These are phyloP conservation scores for Zasmidium cellare DNA, from an alignment of 2,329 filamentous ascomycete genomes.

Conservation along the genomic window DNA sequence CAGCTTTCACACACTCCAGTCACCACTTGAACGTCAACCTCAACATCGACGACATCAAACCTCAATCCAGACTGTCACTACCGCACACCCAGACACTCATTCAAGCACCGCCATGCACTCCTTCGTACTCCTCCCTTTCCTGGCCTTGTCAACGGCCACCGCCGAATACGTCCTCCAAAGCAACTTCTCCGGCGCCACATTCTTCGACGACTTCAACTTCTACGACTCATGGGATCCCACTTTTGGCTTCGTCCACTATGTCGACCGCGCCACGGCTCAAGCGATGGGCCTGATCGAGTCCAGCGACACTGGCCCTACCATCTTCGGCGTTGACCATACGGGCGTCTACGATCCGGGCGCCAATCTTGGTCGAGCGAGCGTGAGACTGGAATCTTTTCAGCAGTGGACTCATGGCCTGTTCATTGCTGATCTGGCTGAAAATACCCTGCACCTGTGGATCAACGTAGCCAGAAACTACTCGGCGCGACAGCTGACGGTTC, in stretches of 20 bases:
- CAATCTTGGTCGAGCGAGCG: slow-evolving; percentile 62
- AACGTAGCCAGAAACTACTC: too few relatives aligned
- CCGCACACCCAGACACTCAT: background rate
- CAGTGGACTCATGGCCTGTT: slow-evolving; percentile 67
- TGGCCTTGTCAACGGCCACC: slow-evolving; percentile 5
- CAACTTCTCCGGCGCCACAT: slow-evolving; percentile 24
- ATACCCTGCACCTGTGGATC: too few relatives aligned
- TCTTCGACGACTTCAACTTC: slow-evolving; percentile 39
- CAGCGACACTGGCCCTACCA: slow-evolving; percentile 17
- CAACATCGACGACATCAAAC: too few relatives aligned
- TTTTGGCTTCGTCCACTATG: slow-evolving; percentile 40
- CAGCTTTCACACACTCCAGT: too few relatives aligned
- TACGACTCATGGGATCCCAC: slow-evolving; percentile 36
- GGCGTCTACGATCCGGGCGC: slow-evolving; percentile 33
- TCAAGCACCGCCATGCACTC: background rate
- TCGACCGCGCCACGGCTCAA: slow-evolving; percentile 38
- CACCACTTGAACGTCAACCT: too few relatives aligned
- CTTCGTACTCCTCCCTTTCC: slow-evolving; percentile 1
- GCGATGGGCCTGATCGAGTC: slow-evolving; percentile 27
- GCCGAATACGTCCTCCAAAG: slow-evolving; percentile 15
- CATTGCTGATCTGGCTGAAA: slow-evolving; percentile 68
- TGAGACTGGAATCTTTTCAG: slow-evolving; percentile 67
- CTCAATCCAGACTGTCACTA: background rate
- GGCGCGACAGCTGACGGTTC: too few relatives aligned
- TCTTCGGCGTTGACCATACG: slow-evolving; percentile 26